Base-by-base conservation (phyloP, 768 basidiomycete genomes). In the Leccinum incarnatum region DNA sequence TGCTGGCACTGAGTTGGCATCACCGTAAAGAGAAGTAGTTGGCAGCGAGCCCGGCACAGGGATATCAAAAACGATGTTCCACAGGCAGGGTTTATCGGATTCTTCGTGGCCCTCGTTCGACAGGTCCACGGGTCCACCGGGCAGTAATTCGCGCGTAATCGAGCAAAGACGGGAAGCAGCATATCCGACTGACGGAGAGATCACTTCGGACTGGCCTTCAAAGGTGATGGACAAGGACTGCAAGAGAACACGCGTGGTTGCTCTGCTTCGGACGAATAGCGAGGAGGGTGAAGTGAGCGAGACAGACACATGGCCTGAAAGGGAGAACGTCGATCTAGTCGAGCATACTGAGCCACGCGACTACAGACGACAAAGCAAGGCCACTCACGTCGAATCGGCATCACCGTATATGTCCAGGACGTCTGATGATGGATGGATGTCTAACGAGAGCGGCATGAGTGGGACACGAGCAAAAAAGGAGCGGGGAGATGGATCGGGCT, bases 21-120 rank as follows among this genome's bases (percentile, higher is more conserved):
- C 70, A 25, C 85, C 83, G 58, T 84, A 80, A 3, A 54, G 65
- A 25, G 83, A 76, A 15, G 83, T 79, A 2, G 80, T 78, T 8
- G 94, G 94, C 3, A 97, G 79, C 95, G 95, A 96, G 17, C 93
- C 95, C 5, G 94, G 93, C n/a, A 95, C 75, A 15, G 83, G 80
- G 4, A 97, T 74, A 70, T 93, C 87, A 71, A 95, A 96, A 17
- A 86, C 77, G 56, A 93, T 77, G 63, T 88, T 85, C 87, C 93
- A 93, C 34, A 72, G 72, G 64, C 82, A 86, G 53, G 82, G 82
- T 57, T 76, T 74, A 52, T 74, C 77, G 23, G 75, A 73, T 40
- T 86, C 81, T 66, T 90, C 86, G 49, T 80, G 78, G 15, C 81
- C 86, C 61, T 86, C 85, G 69, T 88, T 86, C 55, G 75, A 81